phyloP scores from a whole-genome alignment of 495 filamentous ascomycete genomes.

The Trichoderma erinaceum region DNA sequence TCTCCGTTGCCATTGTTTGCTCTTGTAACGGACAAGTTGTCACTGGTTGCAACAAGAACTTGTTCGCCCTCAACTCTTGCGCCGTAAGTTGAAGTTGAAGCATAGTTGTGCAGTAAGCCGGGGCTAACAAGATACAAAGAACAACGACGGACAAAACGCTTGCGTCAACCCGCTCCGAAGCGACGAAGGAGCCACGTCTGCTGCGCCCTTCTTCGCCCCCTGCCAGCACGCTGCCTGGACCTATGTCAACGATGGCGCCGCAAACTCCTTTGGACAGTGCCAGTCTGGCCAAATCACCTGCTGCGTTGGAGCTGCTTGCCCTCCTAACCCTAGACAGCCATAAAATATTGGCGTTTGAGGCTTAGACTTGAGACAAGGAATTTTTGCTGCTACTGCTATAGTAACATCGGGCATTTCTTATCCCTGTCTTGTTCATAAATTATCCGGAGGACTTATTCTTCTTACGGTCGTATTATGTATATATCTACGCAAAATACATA shows the following conservation, averaged over 20 bases:
- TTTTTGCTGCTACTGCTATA: not conserved
- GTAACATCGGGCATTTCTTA: not conserved
- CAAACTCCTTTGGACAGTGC: slow-evolving; percentile 18
- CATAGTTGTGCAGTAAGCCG: not conserved
- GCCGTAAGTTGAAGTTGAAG: not conserved
- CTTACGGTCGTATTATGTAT: not conserved
- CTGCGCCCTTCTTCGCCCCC: slow-evolving; percentile 23
- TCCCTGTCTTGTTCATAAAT: not conserved
- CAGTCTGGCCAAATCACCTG: slow-evolving; percentile 20
- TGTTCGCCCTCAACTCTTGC: slow-evolving; percentile 21
- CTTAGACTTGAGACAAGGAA: not conserved
- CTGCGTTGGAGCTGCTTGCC: slow-evolving; percentile 23
- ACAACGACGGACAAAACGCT: not conserved
- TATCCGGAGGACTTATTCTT: not conserved
- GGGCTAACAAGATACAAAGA: not conserved
- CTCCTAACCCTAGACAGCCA: slow-evolving; percentile 13
- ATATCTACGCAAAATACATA: not conserved
- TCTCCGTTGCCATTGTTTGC: slow-evolving; percentile 27
- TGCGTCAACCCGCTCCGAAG: slow-evolving; percentile 20
- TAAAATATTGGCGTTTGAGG: not conserved
- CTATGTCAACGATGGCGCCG: slow-evolving; percentile 25
- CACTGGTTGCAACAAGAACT: slow-evolving; percentile 28
- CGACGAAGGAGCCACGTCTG: slow-evolving; percentile 18
- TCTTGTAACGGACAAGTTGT: slow-evolving; percentile 19
- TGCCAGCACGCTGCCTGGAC: slow-evolving; percentile 29